Evolutionary conservation across 139 green algal species (phyloP), one percentile per base, ranked within the genome.

Genomic region (Closterium sp.): DNA sequence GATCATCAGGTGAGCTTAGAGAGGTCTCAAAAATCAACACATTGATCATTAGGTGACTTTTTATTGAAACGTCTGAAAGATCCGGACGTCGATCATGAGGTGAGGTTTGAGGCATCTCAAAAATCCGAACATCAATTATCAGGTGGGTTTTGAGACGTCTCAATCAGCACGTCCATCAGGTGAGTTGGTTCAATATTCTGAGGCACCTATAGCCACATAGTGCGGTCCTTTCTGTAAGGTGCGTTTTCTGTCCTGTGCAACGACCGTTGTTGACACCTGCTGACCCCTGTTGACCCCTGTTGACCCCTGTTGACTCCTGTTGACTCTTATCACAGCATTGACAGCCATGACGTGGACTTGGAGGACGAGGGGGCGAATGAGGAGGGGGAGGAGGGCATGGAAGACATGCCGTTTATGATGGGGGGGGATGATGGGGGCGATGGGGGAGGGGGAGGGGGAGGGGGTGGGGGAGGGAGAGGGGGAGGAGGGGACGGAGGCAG

Each of bases 361-460:
- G 87, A 95, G 31, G 87, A 84, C 7, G 91, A 93, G 9, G 66
- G n/a, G 55, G 55, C 55, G 55, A 76, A 31, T 33, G 89, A 89
- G 25, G 88, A 34, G 6, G 28, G 31, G 19, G 69, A 86, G 31
- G 90, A 34, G 25, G 76, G n/a, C 23, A n/a, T 76, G 34, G 35
- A 55, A 33, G 28, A 34, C 38, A 84, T 85, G 25, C 81, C 9
- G n/a, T 23, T 31, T 34, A 90, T 76, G 85, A 34, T 31, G 34
- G 87, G 32, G 25, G 87, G n/a, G 5, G 66, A 4, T 16, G 23
- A 85, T 38, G 87, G 66, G 25, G 86, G n/a, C 35, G 87, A n/a
- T 28, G 32, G 86, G 33, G 87, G 33, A 35, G 31, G 33, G 9
- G 10, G 12, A n/a, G 64, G 64, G 8, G 30, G 31, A 31, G n/a